A percentile compares a stretch with the other conserved stretches of the same genome.
phyloP scores from a whole-genome alignment of 345 rosid species.

The Eutrema heterophyllum region DNA sequence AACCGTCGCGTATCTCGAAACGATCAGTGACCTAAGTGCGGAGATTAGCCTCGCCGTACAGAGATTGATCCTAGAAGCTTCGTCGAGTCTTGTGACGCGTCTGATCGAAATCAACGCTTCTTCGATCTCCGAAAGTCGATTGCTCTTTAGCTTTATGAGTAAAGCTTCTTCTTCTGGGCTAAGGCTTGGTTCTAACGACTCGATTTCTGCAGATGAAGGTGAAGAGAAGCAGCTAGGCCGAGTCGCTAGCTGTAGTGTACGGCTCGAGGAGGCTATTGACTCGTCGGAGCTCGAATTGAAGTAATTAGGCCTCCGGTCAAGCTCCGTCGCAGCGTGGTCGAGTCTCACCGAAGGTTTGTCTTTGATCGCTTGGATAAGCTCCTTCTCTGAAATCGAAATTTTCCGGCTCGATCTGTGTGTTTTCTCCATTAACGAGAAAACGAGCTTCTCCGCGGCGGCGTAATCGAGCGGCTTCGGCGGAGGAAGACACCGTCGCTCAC shows the following conservation, averaged over 20 bases:
- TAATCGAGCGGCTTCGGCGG: slow-evolving; percentile 53
- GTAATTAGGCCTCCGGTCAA: slow-evolving; percentile 35
- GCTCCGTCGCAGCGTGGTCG: slow-evolving; percentile 44
- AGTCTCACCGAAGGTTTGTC: slow-evolving; percentile 37
- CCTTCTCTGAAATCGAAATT: slow-evolving; percentile 26
- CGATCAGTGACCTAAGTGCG: slow-evolving; percentile 41
- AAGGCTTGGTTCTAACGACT: slow-evolving; percentile 25
- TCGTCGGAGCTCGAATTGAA: slow-evolving; percentile 54
- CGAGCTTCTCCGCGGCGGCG: slow-evolving; percentile 45
- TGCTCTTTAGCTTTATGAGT: slow-evolving; percentile 46
- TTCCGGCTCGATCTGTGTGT: neutral
- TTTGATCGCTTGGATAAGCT: slow-evolving; percentile 32
- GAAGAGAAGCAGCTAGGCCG: slow-evolving; percentile 66
- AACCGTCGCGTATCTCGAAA: slow-evolving; percentile 51
- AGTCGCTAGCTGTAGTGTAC: slow-evolving; percentile 41
- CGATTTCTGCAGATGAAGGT: slow-evolving; percentile 55
- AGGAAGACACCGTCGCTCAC: slow-evolving; percentile 34
- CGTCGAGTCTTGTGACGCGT: slow-evolving; percentile 48
- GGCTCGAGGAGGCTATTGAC: slow-evolving; percentile 34
- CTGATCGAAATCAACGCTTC: slow-evolving; percentile 53
- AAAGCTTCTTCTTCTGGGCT: slow-evolving; percentile 50
- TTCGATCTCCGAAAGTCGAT: slow-evolving; percentile 48
- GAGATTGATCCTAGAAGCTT: slow-evolving; percentile 42
- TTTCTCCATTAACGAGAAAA: slow-evolving; percentile 35
- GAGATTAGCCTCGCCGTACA: slow-evolving; percentile 56